Evolutionary conservation across 257 asterid species (phyloP).

Genomic region (Cynanchum wilfordii): DNA sequence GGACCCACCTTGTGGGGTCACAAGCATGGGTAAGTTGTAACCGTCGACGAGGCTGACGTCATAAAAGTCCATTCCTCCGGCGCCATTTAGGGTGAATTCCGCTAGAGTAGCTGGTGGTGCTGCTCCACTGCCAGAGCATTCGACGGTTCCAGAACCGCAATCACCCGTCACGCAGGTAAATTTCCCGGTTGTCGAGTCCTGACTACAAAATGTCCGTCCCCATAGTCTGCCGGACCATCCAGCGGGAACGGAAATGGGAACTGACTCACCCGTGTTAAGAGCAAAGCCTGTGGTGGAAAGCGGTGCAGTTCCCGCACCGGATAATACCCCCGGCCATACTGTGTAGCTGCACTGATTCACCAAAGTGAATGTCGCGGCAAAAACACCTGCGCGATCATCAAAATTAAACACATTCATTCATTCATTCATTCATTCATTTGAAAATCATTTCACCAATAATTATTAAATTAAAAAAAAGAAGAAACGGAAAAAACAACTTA

Average conservation of each 20-base stretch:
- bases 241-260: slow-evolving; percentile 34
- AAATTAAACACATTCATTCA: not conserved
- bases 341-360: slow-evolving; percentile 55
- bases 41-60: slow-evolving; percentile 89
- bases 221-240: slow-evolving; percentile 78
- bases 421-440: too few relatives aligned
- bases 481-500: not conserved
- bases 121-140: slow-evolving; percentile 57
- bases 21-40: slow-evolving; percentile 66
- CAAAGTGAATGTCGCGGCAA: slow-evolving; percentile 54
- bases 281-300: slow-evolving; percentile 54
- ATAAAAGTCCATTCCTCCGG: slow-evolving; percentile 58
- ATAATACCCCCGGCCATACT: slow-evolving; percentile 70
- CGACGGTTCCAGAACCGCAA: slow-evolving; percentile 56
- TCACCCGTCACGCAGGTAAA: slow-evolving; percentile 64
- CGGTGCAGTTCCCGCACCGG: slow-evolving; percentile 52
- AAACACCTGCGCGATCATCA: slow-evolving; percentile 20
- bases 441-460: too few relatives aligned
- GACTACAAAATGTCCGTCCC: slow-evolving; percentile 56
- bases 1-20: slow-evolving; percentile 53
- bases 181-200: slow-evolving; percentile 40
- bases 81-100: slow-evolving; percentile 73
- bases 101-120: slow-evolving; percentile 67
- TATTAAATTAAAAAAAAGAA: not conserved
- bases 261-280: slow-evolving; percentile 40